Conservation (phyloP, 1,284 basidiomycete genomes). For the Testicularia cyperi region DNA sequence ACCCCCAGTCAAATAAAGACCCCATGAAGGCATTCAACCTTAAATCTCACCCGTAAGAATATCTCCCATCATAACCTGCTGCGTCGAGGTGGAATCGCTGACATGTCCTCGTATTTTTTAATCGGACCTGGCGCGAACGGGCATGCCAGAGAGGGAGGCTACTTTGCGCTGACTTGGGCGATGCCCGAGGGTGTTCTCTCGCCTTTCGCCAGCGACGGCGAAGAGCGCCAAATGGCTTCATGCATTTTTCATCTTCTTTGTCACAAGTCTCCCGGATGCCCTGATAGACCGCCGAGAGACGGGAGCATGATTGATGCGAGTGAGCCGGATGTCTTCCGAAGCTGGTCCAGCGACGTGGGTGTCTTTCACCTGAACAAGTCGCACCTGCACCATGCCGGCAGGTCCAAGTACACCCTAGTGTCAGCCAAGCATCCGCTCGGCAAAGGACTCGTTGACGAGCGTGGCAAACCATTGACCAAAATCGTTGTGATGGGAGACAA, state of each 20-base stretch:
- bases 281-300: conserved; percentile 3
- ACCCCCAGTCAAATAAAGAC: conserved; percentile 31
- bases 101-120: too few species aligned
- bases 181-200: conserved; percentile 17
- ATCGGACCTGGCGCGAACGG: too few species aligned
- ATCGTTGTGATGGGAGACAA: conserved; percentile 38
- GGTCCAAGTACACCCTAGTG: conserved; percentile 42
- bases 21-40: conserved; percentile 30
- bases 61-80: background rate
- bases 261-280: conserved; percentile 15
- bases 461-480: conserved; percentile 23
- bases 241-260: conserved; percentile 43
- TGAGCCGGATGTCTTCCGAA: conserved; percentile 20
- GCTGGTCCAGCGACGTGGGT: conserved; percentile 31
- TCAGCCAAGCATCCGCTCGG: conserved; percentile 33
- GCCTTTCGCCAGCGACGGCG: conserved; percentile 27
- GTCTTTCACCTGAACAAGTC: conserved; percentile 40
- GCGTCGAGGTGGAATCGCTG: background rate
- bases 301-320: conserved; percentile 2
- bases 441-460: conserved; percentile 16
- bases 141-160: conserved; percentile 37
- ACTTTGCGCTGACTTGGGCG: conserved; percentile 30
- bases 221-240: conserved; percentile 21
- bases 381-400: conserved; percentile 37
- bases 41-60: conserved; percentile 31